A percentile compares a stretch with the other conserved stretches of the same genome.
phyloP scores from a whole-genome alignment of 192 early-diverging fungal genomes.

The Linnemannia zychae region DNA sequence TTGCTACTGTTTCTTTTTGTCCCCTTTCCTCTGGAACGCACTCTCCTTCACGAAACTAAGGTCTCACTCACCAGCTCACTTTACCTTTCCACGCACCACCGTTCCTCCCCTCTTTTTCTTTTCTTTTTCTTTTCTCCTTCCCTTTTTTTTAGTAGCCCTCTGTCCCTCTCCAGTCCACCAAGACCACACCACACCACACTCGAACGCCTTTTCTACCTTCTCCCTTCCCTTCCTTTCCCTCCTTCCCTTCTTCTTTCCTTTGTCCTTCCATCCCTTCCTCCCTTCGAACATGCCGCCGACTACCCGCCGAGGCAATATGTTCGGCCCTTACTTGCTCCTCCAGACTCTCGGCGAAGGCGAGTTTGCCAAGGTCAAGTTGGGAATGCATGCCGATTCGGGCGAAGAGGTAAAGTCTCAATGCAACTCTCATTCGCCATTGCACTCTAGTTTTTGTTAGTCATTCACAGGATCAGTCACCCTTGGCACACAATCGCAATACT shows the following conservation, averaged over 20 bases:
- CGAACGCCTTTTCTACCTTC: background rate
- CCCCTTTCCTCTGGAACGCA: background rate
- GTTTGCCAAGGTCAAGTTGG: slow-evolving; percentile 98
- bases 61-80: too few relatives aligned
- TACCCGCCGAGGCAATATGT: slow-evolving; percentile 71
- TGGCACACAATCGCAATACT: background rate
- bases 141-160: background rate
- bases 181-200: background rate
- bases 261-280: slow-evolving; percentile 10
- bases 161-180: slow-evolving; percentile 18
- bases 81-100: too few relatives aligned
- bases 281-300: slow-evolving; percentile 46
- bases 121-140: slow-evolving; percentile 16
- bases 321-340: slow-evolving; percentile 93
- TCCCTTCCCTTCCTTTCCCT: slow-evolving; percentile 21
- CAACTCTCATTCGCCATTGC: too few relatives aligned
- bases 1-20: slow-evolving; percentile 24
- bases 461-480: background rate
- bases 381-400: slow-evolving; percentile 81
- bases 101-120: background rate
- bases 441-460: background rate
- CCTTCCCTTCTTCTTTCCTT: slow-evolving; percentile 22
- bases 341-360: slow-evolving; percentile 98
- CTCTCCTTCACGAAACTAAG: background rate
- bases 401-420: slow-evolving; percentile 69